Percentiles rank a stretch among this genome's conserved stretches.
Evolutionary conservation across 148 eudicot species (phyloP).

Genomic region (Pouteria glomerata): DNA sequence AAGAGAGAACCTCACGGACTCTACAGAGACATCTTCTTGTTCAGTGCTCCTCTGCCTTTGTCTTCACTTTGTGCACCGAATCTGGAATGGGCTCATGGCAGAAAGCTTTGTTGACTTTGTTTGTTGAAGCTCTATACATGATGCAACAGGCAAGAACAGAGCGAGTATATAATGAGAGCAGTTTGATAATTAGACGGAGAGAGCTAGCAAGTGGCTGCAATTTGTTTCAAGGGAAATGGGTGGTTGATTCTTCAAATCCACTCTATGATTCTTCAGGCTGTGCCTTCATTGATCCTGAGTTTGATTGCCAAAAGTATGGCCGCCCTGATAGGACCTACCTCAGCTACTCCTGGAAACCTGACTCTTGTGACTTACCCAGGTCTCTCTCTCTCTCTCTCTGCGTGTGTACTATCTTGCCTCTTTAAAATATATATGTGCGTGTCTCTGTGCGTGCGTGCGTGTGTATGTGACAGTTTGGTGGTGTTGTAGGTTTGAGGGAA

Average conservation of each 20-base stretch:
- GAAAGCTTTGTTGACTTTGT: not conserved
- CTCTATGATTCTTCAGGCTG: slow-evolving; percentile 62
- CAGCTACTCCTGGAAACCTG: slow-evolving; percentile 74
- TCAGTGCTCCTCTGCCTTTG: not conserved
- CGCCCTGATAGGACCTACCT: slow-evolving; percentile 71
- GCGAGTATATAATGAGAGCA: slow-evolving; percentile 16
- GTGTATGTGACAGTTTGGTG: too few species aligned
- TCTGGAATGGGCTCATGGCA: slow-evolving; percentile 11
- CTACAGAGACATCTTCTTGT: not conserved
- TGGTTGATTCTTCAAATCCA: slow-evolving; percentile 45
- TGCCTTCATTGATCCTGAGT: slow-evolving; percentile 75
- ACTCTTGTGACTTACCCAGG: slow-evolving; percentile 74
- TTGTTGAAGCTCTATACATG: slow-evolving; percentile 9
- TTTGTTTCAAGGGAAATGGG: slow-evolving; percentile 80
- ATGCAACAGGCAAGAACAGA: slow-evolving; percentile 3
- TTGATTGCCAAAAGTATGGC: slow-evolving; percentile 78
- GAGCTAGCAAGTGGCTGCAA: slow-evolving; percentile 41
- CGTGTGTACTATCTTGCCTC: too few species aligned
- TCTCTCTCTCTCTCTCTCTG: slow-evolving; percentile 6
- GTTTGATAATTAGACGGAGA: slow-evolving; percentile 24
- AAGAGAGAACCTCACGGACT: not conserved
- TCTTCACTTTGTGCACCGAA: not conserved
- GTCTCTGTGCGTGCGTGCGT: not conserved
- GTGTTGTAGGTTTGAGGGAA: slow-evolving; percentile 61
- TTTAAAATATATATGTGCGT: too few species aligned